These are phyloP conservation scores for Dactylorhiza incarnata DNA, from an alignment of 106 monocot species.

Conservation along the genomic window DNA sequence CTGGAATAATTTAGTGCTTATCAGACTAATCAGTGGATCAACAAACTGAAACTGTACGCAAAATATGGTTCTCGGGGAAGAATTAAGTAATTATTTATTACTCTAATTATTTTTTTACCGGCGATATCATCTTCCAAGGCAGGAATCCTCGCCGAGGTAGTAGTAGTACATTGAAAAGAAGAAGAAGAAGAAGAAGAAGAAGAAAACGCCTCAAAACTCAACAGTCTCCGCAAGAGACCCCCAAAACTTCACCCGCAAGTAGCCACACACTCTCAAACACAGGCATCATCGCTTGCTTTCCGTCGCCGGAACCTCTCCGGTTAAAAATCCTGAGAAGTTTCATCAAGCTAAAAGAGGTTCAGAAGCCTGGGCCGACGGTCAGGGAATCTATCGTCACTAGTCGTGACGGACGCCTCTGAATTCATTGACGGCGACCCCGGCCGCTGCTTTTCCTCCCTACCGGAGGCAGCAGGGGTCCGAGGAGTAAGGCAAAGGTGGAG, in stretches of 20 bases:
- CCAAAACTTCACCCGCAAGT: not conserved
- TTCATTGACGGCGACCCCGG: slow-evolving; percentile 50
- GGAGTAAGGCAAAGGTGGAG: slow-evolving; percentile 50
- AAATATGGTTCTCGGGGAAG: not conserved
- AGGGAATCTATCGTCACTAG: slow-evolving; percentile 29
- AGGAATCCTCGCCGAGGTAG: slow-evolving; percentile 15
- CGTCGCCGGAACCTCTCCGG: not conserved
- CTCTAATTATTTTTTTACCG: not conserved
- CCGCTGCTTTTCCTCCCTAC: slow-evolving; percentile 18
- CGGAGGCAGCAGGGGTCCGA: not conserved
- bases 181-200: not conserved
- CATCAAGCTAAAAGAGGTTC: slow-evolving; percentile 37
- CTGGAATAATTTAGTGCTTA: too few relatives aligned
- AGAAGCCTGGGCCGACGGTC: slow-evolving; percentile 30
- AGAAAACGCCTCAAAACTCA: not conserved
- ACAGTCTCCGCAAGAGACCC: not conserved
- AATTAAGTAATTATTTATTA: slow-evolving; percentile 1
- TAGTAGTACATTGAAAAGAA: not conserved
- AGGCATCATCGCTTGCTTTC: not conserved
- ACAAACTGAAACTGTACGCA: too few relatives aligned
- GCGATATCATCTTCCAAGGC: slow-evolving; percentile 14
- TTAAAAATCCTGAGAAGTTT: not conserved
- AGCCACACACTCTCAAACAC: not conserved
- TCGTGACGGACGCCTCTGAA: slow-evolving; percentile 63
- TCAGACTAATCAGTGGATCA: too few relatives aligned